Conservation (phyloP, 495 filamentous ascomycete species). For the Penicillium malachiteum region DNA sequence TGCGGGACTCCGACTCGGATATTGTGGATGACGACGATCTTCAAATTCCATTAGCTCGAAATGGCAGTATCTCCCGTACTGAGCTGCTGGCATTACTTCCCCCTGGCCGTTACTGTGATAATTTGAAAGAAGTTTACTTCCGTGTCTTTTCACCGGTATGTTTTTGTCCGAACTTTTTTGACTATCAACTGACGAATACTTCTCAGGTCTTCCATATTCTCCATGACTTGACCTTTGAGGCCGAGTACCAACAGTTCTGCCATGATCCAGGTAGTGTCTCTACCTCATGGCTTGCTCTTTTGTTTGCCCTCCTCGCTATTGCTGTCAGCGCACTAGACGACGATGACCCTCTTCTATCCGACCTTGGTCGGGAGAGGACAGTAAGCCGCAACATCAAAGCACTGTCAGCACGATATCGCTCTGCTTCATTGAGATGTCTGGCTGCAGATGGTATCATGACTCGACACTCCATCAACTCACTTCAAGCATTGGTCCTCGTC, state of each 20-base stretch:
- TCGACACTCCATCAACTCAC: constrained; percentile 45
- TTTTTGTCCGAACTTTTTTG: background rate
- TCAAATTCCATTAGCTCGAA: constrained; percentile 33
- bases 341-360: constrained; percentile 40
- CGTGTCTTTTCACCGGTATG: constrained; percentile 42
- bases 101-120: constrained; percentile 40
- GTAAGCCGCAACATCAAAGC: constrained; percentile 42
- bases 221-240: constrained; percentile 48
- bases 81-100: constrained; percentile 38
- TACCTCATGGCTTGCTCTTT: constrained; percentile 42
- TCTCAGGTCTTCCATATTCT: constrained; percentile 44
- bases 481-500: constrained; percentile 47
- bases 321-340: constrained; percentile 47
- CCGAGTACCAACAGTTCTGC: constrained; percentile 46
- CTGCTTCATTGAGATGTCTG: constrained; percentile 44
- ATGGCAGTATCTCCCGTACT: constrained; percentile 27
- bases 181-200: background rate
- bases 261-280: constrained; percentile 41
- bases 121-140: constrained; percentile 41
- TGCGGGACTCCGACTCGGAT: constrained; percentile 30
- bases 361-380: constrained; percentile 42
- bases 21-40: constrained; percentile 40
- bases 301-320: constrained; percentile 46
- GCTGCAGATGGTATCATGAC: constrained; percentile 44
- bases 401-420: constrained; percentile 43